Evolutionary conservation across 306 rosid species (phyloP).

Genomic region (Quercus berberidifolia): DNA sequence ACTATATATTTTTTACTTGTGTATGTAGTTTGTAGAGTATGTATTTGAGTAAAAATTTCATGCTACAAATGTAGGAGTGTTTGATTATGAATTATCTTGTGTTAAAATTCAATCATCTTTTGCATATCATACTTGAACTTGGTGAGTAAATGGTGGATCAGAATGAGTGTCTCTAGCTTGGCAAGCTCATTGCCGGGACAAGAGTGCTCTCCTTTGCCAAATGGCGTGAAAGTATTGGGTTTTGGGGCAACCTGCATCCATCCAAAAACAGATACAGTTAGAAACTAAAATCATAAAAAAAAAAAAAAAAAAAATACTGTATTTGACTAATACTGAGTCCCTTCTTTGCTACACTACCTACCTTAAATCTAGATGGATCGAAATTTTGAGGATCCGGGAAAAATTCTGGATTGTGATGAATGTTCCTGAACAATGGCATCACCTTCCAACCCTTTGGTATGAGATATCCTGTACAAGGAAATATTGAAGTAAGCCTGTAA

Average conservation of each 20-base stretch:
- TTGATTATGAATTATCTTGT: neutral
- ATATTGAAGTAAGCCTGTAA: conserved; percentile 10
- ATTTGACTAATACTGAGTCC: neutral
- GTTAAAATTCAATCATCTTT: neutral
- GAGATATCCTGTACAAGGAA: conserved; percentile 56
- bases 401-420: conserved; percentile 81
- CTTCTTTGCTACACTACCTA: conserved; percentile 13
- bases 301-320: neutral
- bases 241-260: conserved; percentile 56
- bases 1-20: no score
- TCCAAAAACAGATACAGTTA: neutral
- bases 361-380: conserved; percentile 94
- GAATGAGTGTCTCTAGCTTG: conserved; percentile 67
- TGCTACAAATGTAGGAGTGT: no score
- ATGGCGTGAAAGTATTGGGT: conserved; percentile 82
- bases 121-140: conserved; percentile 47
- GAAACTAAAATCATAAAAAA: neutral
- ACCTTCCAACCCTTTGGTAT: conserved; percentile 99
- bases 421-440: conserved; percentile 91
- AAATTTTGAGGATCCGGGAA: conserved; percentile 69
- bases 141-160: conserved; percentile 72
- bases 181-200: conserved; percentile 96
- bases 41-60: no score
- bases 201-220: conserved; percentile 83
- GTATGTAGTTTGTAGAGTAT: no score